phyloP scores from a whole-genome alignment of 1,284 basidiomycete genomes.

The Vanrija sp. region DNA sequence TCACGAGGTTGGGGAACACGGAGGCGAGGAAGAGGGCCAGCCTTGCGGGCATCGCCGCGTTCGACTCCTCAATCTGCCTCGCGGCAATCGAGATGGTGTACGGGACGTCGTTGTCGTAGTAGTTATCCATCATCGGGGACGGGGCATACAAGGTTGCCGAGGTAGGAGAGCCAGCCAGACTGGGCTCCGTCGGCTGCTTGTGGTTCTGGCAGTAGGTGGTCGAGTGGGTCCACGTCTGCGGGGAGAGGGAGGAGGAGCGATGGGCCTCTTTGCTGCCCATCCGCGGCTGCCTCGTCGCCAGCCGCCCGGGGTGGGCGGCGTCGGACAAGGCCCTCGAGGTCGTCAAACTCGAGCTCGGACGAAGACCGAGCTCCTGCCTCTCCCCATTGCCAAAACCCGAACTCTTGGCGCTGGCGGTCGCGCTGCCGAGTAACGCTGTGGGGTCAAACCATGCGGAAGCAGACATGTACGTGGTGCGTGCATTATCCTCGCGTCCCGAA shows the following conservation, averaged over 20 bases:
- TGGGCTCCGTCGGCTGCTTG: not conserved
- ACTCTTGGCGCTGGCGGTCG: not conserved
- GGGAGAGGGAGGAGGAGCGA: not conserved
- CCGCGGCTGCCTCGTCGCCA: not conserved
- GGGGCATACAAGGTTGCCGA: conserved; percentile 11
- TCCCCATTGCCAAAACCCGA: conserved; percentile 15
- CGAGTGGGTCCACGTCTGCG: conserved; percentile 8
- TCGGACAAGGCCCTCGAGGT: not conserved
- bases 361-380: conserved; percentile 7
- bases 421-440: conserved; percentile 3
- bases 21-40: too few species aligned
- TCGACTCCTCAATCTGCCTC: too few species aligned
- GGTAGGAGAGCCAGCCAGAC: conserved; percentile 1
- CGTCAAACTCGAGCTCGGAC: not conserved
- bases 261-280: not conserved
- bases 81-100: too few species aligned
- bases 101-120: too few species aligned
- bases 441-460: conserved; percentile 1
- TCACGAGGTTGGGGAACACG: too few species aligned
- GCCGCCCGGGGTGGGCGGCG: not conserved
- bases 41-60: too few species aligned
- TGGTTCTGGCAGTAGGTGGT: conserved; percentile 5
- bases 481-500: not conserved
- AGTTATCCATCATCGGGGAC: not conserved
- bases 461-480: not conserved